Conservation (phyloP, 202 grass and related monocot species). For the Hordeum pubiflorum region DNA sequence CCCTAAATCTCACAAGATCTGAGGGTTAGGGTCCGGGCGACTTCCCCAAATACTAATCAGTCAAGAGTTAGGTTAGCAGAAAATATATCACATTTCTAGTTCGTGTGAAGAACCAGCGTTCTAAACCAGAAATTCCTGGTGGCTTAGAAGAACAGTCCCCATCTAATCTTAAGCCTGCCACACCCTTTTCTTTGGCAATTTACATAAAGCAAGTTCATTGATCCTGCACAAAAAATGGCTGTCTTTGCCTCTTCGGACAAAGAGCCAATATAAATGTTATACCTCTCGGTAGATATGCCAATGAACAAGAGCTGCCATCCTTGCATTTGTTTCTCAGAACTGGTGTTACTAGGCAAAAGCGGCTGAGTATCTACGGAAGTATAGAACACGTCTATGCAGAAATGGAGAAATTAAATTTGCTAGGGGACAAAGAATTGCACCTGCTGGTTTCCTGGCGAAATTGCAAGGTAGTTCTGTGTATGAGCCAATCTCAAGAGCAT, state of each 20-base stretch:
- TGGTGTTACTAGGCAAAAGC: slow-evolving; percentile 9
- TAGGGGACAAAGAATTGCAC: slow-evolving; percentile 15
- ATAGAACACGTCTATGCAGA: slow-evolving; percentile 16
- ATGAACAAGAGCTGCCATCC: slow-evolving; percentile 4
- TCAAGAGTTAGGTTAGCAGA: neutral
- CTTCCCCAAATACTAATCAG: neutral
- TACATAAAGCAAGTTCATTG: slow-evolving; percentile 5
- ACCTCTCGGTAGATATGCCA: slow-evolving; percentile 1
- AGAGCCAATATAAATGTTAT: neutral
- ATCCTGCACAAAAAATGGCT: neutral
- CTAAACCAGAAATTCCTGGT: neutral
- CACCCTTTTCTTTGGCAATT: neutral
- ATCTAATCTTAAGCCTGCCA: neutral
- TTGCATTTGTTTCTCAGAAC: neutral
- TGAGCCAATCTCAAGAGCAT: slow-evolving; percentile 95
- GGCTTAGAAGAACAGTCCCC: neutral
- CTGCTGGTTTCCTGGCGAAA: slow-evolving; percentile 91
- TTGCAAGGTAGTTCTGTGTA: slow-evolving; percentile 96
- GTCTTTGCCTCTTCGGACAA: neutral
- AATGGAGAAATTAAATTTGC: neutral
- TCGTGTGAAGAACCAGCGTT: neutral
- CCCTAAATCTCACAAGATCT: neutral
- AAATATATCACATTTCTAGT: slow-evolving; percentile 1
- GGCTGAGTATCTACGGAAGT: neutral
- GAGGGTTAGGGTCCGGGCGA: neutral